Conservation (phyloP, 306 rosid genomes). For the Begonia loranthoides region DNA sequence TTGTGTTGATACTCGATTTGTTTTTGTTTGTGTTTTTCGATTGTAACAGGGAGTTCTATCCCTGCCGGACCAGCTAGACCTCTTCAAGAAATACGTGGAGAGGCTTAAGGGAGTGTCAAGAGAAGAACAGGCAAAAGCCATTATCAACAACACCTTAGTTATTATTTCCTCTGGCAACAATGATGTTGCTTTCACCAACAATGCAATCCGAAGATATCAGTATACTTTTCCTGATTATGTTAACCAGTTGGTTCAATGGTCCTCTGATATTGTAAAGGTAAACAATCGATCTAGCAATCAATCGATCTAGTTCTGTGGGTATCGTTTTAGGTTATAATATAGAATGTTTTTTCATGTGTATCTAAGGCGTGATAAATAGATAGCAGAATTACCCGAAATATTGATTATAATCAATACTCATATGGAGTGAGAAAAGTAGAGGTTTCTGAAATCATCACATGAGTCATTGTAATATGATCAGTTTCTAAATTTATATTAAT, state of each 20-base stretch:
- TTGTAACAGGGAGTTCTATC: conserved; percentile 37
- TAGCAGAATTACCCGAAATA: no score
- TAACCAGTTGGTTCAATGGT: conserved; percentile 35
- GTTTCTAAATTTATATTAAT: neutral
- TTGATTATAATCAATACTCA: no score
- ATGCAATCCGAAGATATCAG: conserved; percentile 21
- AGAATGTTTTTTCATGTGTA: no score
- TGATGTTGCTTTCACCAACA: conserved; percentile 57
- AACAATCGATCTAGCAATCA: no score
- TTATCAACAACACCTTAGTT: conserved; percentile 42
- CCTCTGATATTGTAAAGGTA: conserved; percentile 43
- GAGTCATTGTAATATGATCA: neutral
- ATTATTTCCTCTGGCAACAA: conserved; percentile 37
- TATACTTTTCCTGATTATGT: conserved; percentile 42
- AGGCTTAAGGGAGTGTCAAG: conserved; percentile 35
- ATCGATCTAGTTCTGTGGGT: no score
- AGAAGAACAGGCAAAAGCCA: conserved; percentile 14
- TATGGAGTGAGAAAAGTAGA: no score
- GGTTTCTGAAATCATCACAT: neutral
- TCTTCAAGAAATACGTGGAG: conserved; percentile 36
- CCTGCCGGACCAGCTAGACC: conserved; percentile 32
- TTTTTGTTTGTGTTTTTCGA: conserved; percentile 1
- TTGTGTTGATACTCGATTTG: neutral
- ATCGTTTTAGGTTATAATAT: no score
- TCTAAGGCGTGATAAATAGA: neutral